Conservation (phyloP, 306 rosid genomes). For the Spatholobus suberectus region DNA sequence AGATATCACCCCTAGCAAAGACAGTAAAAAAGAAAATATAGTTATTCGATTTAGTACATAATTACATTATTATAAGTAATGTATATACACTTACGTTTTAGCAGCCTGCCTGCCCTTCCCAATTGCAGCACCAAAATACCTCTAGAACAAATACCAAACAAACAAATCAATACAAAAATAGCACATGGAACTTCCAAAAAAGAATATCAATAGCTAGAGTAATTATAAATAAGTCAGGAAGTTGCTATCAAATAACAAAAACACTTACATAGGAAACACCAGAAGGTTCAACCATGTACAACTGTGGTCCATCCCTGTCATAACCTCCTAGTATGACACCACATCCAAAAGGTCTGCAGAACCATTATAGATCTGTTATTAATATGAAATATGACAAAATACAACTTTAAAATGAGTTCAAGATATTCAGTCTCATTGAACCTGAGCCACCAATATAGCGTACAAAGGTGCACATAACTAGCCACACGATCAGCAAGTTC, state of each 20-base stretch:
- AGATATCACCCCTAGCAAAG: neutral
- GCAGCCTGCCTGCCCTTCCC: slow-evolving; percentile 99
- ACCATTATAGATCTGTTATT: slow-evolving; percentile 28
- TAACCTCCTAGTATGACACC: slow-evolving; percentile 97
- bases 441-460: slow-evolving; percentile 99
- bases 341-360: slow-evolving; percentile 95
- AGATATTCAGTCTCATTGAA: slow-evolving; percentile 36
- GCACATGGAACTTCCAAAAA: neutral
- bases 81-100: slow-evolving; percentile 75
- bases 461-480: slow-evolving; percentile 97
- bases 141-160: slow-evolving; percentile 56
- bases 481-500: slow-evolving; percentile 98
- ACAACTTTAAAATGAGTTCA: slow-evolving; percentile 33
- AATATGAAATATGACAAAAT: slow-evolving; percentile 27
- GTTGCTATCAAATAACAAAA: slow-evolving; percentile 21
- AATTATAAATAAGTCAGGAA: slow-evolving; percentile 13
- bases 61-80: neutral
- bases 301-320: slow-evolving; percentile 97
- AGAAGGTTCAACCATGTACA: slow-evolving; percentile 97
- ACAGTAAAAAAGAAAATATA: neutral
- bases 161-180: slow-evolving; percentile 37
- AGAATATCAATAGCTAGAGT: slow-evolving; percentile 1
- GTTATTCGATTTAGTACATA: neutral
- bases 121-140: slow-evolving; percentile 97
- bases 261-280: slow-evolving; percentile 89